These are phyloP conservation scores for Pythium aphanidermatum DNA, from an alignment of 352 stramenopile genomes.

Conservation along the genomic window DNA sequence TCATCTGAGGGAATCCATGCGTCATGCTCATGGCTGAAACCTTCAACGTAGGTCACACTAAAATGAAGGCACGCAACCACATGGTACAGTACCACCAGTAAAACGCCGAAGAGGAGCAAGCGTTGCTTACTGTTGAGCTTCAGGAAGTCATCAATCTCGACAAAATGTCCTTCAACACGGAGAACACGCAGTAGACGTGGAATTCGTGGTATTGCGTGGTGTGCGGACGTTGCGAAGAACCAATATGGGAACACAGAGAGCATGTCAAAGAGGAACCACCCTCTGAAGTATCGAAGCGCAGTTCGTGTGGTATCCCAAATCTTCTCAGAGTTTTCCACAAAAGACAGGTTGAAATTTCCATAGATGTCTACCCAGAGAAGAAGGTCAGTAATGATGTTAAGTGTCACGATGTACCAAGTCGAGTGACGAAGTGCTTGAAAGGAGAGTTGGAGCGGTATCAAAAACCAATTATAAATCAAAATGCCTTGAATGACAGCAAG, in stretches of 20 bases:
- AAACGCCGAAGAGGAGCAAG: slow-evolving; percentile 36
- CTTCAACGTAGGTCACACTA: slow-evolving; percentile 50
- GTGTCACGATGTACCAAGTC: slow-evolving; percentile 23
- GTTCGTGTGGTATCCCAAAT: slow-evolving; percentile 37
- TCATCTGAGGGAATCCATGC: slow-evolving; percentile 49
- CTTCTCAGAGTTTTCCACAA: slow-evolving; percentile 46
- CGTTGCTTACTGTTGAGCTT: slow-evolving; percentile 43
- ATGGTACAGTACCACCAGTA: slow-evolving; percentile 55
- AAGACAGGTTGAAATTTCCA: slow-evolving; percentile 52
- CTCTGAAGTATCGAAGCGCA: slow-evolving; percentile 27
- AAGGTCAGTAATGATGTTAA: slow-evolving; percentile 37
- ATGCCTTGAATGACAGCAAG: slow-evolving; percentile 33
- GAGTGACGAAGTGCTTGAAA: slow-evolving; percentile 28
- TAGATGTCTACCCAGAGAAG: slow-evolving; percentile 43
- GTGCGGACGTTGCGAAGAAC: slow-evolving; percentile 14
- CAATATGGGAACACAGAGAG: slow-evolving; percentile 39
- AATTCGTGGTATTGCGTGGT: slow-evolving; percentile 21
- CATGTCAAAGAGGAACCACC: slow-evolving; percentile 33
- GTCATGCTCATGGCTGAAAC: slow-evolving; percentile 33
- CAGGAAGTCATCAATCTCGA: slow-evolving; percentile 38
- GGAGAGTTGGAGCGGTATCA: slow-evolving; percentile 35
- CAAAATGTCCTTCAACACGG: slow-evolving; percentile 28
- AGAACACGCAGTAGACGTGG: slow-evolving; percentile 35
- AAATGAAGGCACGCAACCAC: slow-evolving; percentile 55
- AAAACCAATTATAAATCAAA: slow-evolving; percentile 50